These are phyloP conservation scores for Dothideomycetes sp. DNA, from an alignment of 2,329 filamentous ascomycete genomes.

Conservation along the genomic window DNA sequence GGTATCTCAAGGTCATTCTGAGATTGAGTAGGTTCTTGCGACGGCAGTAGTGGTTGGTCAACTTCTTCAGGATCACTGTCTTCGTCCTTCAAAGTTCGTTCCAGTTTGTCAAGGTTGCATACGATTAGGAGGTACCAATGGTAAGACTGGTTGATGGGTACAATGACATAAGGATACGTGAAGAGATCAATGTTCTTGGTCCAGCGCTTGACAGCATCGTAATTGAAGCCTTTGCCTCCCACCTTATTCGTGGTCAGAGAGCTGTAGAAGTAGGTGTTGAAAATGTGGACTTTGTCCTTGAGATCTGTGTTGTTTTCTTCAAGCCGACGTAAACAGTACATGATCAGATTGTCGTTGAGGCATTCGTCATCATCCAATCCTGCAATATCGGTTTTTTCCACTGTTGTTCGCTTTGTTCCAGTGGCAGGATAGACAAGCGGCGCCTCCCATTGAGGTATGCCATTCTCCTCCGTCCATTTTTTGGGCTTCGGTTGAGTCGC, in stretches of 20 bases:
- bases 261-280: conserved; percentile 88
- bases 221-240: conserved; percentile 58
- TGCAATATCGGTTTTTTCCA: conserved; percentile 63
- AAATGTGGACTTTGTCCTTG: conserved; percentile 63
- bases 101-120: conserved; percentile 61
- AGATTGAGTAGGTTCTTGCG: not conserved
- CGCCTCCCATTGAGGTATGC: conserved; percentile 20
- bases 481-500: not conserved
- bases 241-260: conserved; percentile 55
- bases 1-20: conserved; percentile 6
- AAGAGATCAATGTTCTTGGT: conserved; percentile 79
- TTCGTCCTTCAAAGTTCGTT: conserved; percentile 1
- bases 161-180: conserved; percentile 75
- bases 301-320: conserved; percentile 27
- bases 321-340: conserved; percentile 63
- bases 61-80: not conserved
- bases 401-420: conserved; percentile 53
- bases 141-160: conserved; percentile 74
- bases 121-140: conserved; percentile 98
- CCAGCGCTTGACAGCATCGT: conserved; percentile 78
- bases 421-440: conserved; percentile 53
- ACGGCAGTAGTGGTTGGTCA: not conserved
- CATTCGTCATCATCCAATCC: conserved; percentile 77
- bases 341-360: conserved; percentile 86
- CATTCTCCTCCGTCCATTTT: conserved; percentile 5